Evolutionary conservation across 2,329 filamentous ascomycete genomes (phyloP), one percentile per base, ranked within the genome.

Genomic region (Allantophomopsis lycopodina): DNA sequence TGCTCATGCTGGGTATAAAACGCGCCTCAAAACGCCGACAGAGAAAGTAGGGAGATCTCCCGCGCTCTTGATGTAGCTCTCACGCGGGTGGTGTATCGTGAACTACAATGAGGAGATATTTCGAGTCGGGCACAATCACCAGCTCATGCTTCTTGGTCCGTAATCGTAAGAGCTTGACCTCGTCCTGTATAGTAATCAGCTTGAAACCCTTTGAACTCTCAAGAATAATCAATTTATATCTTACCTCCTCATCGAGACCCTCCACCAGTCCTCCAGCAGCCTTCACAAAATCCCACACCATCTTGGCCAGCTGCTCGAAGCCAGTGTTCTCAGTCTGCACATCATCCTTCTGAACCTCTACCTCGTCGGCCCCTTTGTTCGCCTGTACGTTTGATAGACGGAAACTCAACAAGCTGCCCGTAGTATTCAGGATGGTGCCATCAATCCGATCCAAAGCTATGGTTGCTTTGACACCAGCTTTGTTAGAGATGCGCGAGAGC

Each of bases 121-220:
- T 87, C 32, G 72, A 54, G 57, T 89, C 84, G 57, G 83, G 83
- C 15, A 89, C 80, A 52, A 91, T 84, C 43, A 91, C 80, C 45
- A 91, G 63, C 58, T 93, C 85, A 50, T 87, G 82, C 58, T 83
- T 87, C 64, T 79, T 86, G n/a, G 83, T 89, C 47, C 85, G 72
- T 47, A 93, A 56, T 46, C 83, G 70, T 38, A 91, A 60, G 36
- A 91, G 64, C 60, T 79, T 86, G 46, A 88, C 60, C 55, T 88
- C 83, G 51, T 91, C 84, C 69, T 81, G 46, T 12, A 17, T 15
- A 14, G 20, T n/a, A 4, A 20, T 40, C n/a, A 41, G 35, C 32
- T 7, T 13, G 23, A 28, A 13, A 3, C 36, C 18, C 15, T 14
- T 5, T 14, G 17, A 20, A 36, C 34, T 12, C n/a, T 15, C 13